Evolutionary conservation across 164 flowering plant species (phyloP).

Genomic region (Platanus orientalis): DNA sequence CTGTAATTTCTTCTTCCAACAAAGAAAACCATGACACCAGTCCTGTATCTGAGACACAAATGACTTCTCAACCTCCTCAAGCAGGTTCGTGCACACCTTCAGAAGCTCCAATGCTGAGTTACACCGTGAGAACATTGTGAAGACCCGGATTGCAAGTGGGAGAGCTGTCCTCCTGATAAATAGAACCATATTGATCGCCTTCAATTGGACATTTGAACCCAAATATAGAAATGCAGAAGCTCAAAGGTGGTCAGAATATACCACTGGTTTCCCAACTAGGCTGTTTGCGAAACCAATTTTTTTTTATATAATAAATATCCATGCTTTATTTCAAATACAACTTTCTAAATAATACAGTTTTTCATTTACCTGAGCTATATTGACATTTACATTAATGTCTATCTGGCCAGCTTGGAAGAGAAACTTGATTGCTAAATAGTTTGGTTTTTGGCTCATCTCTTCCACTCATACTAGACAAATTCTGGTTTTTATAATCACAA

Average conservation of each 20-base stretch:
- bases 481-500: constrained; percentile 66
- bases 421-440: constrained; percentile 65
- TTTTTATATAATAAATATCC: too few relatives aligned
- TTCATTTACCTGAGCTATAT: constrained; percentile 53
- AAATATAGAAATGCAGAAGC: constrained; percentile 77
- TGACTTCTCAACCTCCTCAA: constrained; percentile 85
- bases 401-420: constrained; percentile 94
- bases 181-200: constrained; percentile 60
- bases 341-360: too few relatives aligned
- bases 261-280: constrained; percentile 43
- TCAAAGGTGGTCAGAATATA: constrained; percentile 71
- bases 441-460: constrained; percentile 68
- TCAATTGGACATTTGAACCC: constrained; percentile 83
- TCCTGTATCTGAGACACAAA: constrained; percentile 84
- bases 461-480: constrained; percentile 69
- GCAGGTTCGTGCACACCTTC: constrained; percentile 78
- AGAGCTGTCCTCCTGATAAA: constrained; percentile 71
- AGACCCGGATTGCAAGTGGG: constrained; percentile 71
- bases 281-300: too few relatives aligned
- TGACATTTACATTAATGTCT: constrained; percentile 52
- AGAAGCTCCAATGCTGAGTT: constrained; percentile 78
- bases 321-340: too few relatives aligned
- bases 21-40: constrained; percentile 71
- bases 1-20: constrained; percentile 64
- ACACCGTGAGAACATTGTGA: constrained; percentile 73